Evolutionary conservation across 192 early-diverging fungal species (phyloP).

Genomic region (Backusella liffmaniae): DNA sequence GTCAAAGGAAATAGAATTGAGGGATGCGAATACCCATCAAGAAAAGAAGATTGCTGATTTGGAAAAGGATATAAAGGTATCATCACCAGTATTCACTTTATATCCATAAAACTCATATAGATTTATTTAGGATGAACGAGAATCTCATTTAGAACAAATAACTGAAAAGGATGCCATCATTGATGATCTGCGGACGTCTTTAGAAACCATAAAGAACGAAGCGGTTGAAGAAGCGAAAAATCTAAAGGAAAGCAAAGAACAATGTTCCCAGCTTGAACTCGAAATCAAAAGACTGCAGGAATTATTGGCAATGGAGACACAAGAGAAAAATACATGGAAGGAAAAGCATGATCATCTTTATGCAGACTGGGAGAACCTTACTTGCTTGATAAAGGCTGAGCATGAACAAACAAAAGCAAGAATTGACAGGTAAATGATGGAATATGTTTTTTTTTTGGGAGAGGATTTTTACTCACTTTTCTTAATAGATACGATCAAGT

Average conservation of each 20-base stretch:
- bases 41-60: background rate
- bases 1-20: background rate
- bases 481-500: constrained; percentile 5
- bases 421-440: background rate
- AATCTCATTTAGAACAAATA: background rate
- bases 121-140: background rate
- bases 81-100: background rate
- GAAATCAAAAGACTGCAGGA: background rate
- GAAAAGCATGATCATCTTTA: constrained; percentile 8
- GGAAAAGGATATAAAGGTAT: background rate
- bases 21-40: background rate
- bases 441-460: background rate
- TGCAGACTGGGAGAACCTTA: constrained; percentile 12
- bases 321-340: constrained; percentile 6
- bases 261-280: background rate
- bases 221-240: background rate
- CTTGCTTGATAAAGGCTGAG: background rate
- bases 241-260: background rate
- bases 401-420: constrained; percentile 11
- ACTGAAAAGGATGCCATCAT: background rate
- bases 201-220: background rate
- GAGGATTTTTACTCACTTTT: too few relatives aligned
- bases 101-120: background rate
- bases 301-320: background rate
- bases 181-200: background rate